Base-by-base conservation (phyloP, 2,329 filamentous ascomycete species). In the Colletotrichum graminicola region DNA sequence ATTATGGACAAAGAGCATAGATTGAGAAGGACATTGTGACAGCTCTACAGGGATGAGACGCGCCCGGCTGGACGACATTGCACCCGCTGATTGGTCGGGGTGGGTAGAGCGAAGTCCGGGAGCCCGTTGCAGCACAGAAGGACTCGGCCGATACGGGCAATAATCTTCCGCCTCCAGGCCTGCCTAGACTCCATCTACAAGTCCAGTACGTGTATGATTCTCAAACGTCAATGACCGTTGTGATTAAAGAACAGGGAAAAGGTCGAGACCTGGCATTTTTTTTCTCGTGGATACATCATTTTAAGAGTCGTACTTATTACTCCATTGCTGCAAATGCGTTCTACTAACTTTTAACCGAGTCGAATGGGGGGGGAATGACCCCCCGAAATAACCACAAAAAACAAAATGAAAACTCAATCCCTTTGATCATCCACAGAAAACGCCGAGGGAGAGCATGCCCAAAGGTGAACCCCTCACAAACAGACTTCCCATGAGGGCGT, bases 21-120 rank as follows among this genome's bases (percentile, higher is more conserved):
- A 41, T 55, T 52, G 36, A 52, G 61, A 55, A 68, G 69, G 59
- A 68, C 69, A 69, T 59, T 72, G 66, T 69, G 66, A 60, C 69
- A 55, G 66, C 65, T 56, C 45, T 23, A 69, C 69, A 69, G 66
- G 69, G 66, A 62, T 55, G 36, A 49, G 36, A 49, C 47, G 54
- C 47, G 26, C 65, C 60, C 32, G 45, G 57, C 32, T 47, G 59
- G 45, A 55, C 43, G 41, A 34, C 45, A 60, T 64, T 36, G 59
- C 32, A 26, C 36, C 45, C 26, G 36, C 26, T 69, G 66, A 72
- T 72, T 72, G 69, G 69, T n/a, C 36, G 23, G 49, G 47, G 29
- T 45, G 10, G 14, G 18, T 56, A 39, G 29, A 49, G 51, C 11
- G 45, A 21, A 57, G 45, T 54, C 39, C 29, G 67, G 39, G n/a